Conservation (phyloP, 805 yeast species). For the Lachancea sp. region DNA sequence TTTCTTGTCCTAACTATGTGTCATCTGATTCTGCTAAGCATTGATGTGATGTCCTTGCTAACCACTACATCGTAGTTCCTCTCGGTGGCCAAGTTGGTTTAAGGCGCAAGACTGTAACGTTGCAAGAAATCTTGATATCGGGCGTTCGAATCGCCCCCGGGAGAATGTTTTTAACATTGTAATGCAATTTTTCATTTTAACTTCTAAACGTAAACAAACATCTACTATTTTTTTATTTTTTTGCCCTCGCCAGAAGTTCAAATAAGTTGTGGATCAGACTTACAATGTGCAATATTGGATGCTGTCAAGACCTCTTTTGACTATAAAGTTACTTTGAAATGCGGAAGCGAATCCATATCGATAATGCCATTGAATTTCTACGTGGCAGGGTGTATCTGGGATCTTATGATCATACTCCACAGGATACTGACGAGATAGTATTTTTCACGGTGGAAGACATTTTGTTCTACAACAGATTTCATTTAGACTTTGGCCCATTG, state of each 20-base stretch:
- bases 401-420: constrained; percentile 75
- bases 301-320: no score
- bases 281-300: neutral
- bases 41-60: no score
- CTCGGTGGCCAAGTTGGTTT: constrained; percentile 43
- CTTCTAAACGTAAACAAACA: constrained; percentile 1
- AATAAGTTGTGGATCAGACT: neutral
- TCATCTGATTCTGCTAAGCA: neutral
- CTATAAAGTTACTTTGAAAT: no score
- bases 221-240: neutral
- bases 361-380: constrained; percentile 34
- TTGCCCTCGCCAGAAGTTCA: neutral
- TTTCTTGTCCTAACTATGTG: neutral
- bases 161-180: constrained; percentile 36
- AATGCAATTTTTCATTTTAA: neutral
- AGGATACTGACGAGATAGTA: constrained; percentile 66
- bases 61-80: no score
- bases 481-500: constrained; percentile 93
- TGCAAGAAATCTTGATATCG: constrained; percentile 40
- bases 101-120: constrained; percentile 42
- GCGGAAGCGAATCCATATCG: constrained; percentile 31
- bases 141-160: constrained; percentile 48
- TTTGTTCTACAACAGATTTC: constrained; percentile 89
- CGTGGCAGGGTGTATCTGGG: constrained; percentile 77
- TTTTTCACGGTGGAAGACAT: constrained; percentile 91